phyloP scores from a whole-genome alignment of 2,329 filamentous ascomycete species.

The Fusarium haematococcum region DNA sequence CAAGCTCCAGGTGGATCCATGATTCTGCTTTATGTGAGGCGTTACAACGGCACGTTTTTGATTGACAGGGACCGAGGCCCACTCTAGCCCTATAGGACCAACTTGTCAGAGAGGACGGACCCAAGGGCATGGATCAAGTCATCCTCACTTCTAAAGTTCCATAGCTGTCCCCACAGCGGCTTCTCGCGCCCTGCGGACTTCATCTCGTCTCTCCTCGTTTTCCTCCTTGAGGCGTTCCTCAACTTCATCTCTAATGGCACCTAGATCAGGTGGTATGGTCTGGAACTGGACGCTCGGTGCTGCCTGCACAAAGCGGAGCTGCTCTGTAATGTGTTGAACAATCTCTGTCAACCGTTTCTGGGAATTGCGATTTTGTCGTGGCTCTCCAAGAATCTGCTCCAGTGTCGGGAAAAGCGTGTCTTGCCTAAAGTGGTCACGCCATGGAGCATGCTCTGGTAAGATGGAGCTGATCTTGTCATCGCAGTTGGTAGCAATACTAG shows the following conservation, averaged over 20 bases:
- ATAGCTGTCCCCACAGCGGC: slow-evolving; percentile 68
- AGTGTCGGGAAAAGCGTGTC: slow-evolving; percentile 90
- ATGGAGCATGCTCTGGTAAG: slow-evolving; percentile 84
- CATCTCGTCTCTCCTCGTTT: slow-evolving; percentile 68
- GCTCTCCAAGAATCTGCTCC: slow-evolving; percentile 76
- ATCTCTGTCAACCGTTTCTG: slow-evolving; percentile 81
- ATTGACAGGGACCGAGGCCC: slow-evolving; percentile 9
- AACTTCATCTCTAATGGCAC: slow-evolving; percentile 74
- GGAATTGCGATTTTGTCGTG: slow-evolving; percentile 81
- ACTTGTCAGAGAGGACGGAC: not conserved
- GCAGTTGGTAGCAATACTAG: slow-evolving; percentile 85
- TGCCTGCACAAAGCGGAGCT: slow-evolving; percentile 85
- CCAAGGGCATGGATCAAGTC: not conserved
- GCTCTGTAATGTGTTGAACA: slow-evolving; percentile 82
- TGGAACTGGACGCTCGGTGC: slow-evolving; percentile 90
- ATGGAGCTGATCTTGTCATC: slow-evolving; percentile 76
- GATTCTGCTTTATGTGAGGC: slow-evolving; percentile 11
- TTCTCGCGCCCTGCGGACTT: slow-evolving; percentile 64
- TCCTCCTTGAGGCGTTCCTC: slow-evolving; percentile 76
- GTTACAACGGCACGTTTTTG: slow-evolving; percentile 2
- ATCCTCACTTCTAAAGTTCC: slow-evolving; percentile 57
- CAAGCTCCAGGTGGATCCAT: slow-evolving; percentile 1
- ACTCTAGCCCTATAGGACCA: slow-evolving; percentile 5
- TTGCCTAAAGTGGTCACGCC: slow-evolving; percentile 88
- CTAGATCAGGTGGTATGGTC: slow-evolving; percentile 81